Evolutionary conservation across 306 rosid genomes (phyloP).

Genomic region (Malus sieversii): DNA sequence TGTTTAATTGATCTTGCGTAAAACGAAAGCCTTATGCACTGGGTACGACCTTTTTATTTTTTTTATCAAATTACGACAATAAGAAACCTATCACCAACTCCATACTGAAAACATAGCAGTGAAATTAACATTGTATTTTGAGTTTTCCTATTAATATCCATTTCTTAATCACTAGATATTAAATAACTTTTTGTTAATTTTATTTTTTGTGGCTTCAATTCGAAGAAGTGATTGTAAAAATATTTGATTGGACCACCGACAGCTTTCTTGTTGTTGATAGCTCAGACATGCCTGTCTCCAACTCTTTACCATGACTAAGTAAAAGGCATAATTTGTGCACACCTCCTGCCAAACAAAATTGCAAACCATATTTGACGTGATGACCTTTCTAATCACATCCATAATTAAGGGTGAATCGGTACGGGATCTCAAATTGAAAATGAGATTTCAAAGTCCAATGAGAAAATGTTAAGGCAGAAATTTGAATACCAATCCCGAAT

Average conservation of each 20-base stretch:
- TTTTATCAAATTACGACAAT: background rate
- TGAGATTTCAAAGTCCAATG: no score
- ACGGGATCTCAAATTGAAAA: fast-evolving
- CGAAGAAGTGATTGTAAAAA: background rate
- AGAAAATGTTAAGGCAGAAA: no score
- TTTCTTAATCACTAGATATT: background rate
- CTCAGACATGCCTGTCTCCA: background rate
- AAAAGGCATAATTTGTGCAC: background rate
- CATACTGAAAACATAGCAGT: background rate
- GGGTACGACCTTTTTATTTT: no score
- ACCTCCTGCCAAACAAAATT: background rate
- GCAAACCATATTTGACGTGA: background rate
- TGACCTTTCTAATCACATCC: background rate
- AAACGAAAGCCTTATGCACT: no score
- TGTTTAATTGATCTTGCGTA: no score
- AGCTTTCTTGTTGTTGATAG: no score
- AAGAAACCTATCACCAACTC: background rate
- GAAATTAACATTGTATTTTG: background rate
- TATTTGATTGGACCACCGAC: background rate
- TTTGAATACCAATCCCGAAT: no score
- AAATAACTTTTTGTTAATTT: background rate
- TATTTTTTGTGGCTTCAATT: background rate
- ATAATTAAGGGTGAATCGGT: background rate
- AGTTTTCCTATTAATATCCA: background rate
- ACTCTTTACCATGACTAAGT: background rate